Conservation (phyloP, 257 asterid genomes). For the Ballota nigra region DNA sequence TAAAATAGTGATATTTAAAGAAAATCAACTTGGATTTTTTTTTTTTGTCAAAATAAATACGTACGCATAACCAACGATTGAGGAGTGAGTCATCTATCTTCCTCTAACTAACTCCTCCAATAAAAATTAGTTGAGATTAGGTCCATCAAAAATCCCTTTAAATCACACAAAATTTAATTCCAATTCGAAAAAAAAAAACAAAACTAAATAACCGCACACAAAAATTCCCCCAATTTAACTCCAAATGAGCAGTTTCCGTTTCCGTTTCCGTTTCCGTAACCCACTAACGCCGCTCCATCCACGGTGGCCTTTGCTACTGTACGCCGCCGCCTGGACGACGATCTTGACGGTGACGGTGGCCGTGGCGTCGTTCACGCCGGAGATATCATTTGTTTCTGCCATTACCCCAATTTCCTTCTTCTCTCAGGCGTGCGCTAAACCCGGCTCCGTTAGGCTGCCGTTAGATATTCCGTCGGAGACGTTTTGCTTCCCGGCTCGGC, state of each 20-base stretch:
- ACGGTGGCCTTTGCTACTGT: slow-evolving; percentile 52
- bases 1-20: too few relatives aligned
- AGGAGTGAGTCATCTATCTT: slow-evolving; percentile 34
- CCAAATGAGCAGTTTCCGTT: slow-evolving; percentile 54
- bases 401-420: slow-evolving; percentile 29
- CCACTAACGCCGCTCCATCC: slow-evolving; percentile 37
- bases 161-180: neutral
- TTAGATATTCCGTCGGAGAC: slow-evolving; percentile 63
- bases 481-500: slow-evolving; percentile 55
- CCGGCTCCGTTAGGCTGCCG: slow-evolving; percentile 56
- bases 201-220: too few relatives aligned
- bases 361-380: slow-evolving; percentile 74
- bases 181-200: neutral
- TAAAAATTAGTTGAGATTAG: slow-evolving; percentile 54
- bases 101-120: slow-evolving; percentile 36
- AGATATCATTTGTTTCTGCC: slow-evolving; percentile 77
- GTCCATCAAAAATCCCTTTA: slow-evolving; percentile 23
- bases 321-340: slow-evolving; percentile 77
- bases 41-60: too few relatives aligned
- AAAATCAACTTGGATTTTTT: too few relatives aligned
- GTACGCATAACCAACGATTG: too few relatives aligned
- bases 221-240: neutral
- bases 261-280: slow-evolving; percentile 41
- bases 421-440: slow-evolving; percentile 41
- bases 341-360: slow-evolving; percentile 65